A percentile compares a stretch with the other conserved stretches of the same genome.
phyloP scores from a whole-genome alignment of 1,284 basidiomycete genomes.

The Malassezia caprae region DNA sequence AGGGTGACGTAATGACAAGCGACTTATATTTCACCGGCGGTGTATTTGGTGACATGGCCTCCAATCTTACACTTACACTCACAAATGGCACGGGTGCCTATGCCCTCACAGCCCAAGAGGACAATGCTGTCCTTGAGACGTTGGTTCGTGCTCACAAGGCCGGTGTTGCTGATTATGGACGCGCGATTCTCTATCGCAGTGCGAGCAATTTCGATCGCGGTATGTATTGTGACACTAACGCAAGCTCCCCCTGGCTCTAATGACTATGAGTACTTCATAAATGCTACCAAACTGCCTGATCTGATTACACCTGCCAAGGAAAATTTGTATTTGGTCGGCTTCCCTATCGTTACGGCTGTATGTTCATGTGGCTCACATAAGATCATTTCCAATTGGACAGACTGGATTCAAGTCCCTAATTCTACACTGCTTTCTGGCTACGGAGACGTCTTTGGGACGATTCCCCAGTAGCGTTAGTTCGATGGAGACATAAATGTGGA shows the following conservation, averaged over 20 bases:
- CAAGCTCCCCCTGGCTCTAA: neutral
- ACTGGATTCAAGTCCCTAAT: neutral
- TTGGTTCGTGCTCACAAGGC: conserved; percentile 51
- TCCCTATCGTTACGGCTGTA: conserved; percentile 7
- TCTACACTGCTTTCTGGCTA: neutral
- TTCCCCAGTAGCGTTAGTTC: neutral
- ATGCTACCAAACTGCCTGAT: neutral
- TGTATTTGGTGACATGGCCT: conserved; percentile 42
- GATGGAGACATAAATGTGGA: neutral
- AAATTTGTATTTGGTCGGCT: conserved; percentile 10
- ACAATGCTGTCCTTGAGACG: conserved; percentile 53
- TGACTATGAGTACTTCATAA: conserved; percentile 4
- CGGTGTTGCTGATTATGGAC: conserved; percentile 51
- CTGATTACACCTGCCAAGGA: neutral
- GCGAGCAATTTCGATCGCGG: conserved; percentile 16
- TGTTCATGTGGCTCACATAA: neutral
- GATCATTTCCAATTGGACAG: conserved; percentile 10
- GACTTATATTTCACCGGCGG: conserved; percentile 52
- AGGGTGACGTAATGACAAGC: conserved; percentile 47
- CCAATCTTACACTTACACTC: conserved; percentile 51
- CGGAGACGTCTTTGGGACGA: conserved; percentile 13
- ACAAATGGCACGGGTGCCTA: conserved; percentile 50
- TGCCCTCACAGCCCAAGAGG: conserved; percentile 53
- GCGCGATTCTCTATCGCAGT: conserved; percentile 53
- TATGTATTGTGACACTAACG: neutral